Evolutionary conservation across 202 grass and related monocot species (phyloP).

Genomic region (Musa balbisiana): DNA sequence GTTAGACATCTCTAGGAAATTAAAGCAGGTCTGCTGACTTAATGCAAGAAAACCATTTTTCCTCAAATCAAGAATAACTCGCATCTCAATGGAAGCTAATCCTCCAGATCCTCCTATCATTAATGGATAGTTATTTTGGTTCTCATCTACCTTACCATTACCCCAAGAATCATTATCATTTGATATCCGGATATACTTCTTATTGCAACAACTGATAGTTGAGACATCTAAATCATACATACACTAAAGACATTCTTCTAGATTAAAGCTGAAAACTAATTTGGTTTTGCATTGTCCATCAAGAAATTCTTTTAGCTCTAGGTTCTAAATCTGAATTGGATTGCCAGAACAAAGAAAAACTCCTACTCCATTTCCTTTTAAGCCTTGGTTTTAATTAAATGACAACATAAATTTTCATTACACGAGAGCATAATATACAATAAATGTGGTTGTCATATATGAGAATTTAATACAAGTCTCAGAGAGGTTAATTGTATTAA

Average conservation of each 20-base stretch:
- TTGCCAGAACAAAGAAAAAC: background rate
- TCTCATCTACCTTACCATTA: background rate
- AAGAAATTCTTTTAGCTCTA: background rate
- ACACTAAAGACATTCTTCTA: background rate
- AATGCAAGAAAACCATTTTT: background rate
- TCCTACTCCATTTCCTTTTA: background rate
- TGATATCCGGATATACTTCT: background rate
- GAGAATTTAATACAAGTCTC: background rate
- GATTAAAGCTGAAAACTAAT: background rate
- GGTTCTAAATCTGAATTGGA: background rate
- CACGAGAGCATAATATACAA: too few species aligned
- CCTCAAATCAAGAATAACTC: background rate
- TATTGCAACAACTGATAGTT: background rate
- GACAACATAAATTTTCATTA: background rate
- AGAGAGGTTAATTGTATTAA: too few species aligned
- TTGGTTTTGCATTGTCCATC: background rate
- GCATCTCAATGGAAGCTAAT: too few species aligned
- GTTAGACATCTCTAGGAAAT: background rate
- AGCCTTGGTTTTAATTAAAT: background rate
- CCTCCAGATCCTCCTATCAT: too few species aligned
- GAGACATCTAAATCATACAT: background rate
- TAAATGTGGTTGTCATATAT: background rate
- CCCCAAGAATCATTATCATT: background rate
- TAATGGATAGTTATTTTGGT: background rate
- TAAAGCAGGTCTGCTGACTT: background rate